Base-by-base conservation (phyloP, 345 rosid species). In the Erodium maritimum region DNA sequence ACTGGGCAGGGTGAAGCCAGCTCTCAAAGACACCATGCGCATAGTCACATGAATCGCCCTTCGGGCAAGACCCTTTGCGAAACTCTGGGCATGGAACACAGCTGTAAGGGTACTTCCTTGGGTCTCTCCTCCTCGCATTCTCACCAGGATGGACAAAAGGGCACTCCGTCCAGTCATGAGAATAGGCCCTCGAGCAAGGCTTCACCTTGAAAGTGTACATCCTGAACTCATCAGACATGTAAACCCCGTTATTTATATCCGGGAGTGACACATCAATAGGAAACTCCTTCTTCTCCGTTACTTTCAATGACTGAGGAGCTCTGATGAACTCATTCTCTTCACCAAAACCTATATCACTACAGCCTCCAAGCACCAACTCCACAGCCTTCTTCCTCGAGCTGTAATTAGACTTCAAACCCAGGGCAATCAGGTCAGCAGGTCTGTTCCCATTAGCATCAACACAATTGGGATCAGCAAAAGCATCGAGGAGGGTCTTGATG, bases 21-120 rank as follows among this genome's bases (percentile, higher is more conserved):
- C 94, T 87, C 79, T 93, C 99, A 51, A 89, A 93, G n/a, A 93
- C 88, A 46, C 99, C 99, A 14, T 93, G 99, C 0, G 97, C 97
- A 52, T 87, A 93, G 67, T 93, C 99, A 17, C 99, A 93, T 14
- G 83, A 68, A 75, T 93, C 99, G 10, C 75, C 95, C 74, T 85
- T 93, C 13, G 79, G 91, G 71, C 99, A 93, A 18, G 94, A 62
- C 1, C 99, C 97, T 72, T 87, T 93, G 54, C 97, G 90, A 56
- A 93, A 93, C 74, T 93, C 99, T 1, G 96, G 99, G 75, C 99
- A 93, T 0, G 99, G 96, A 52, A 93, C 99, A 60, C 99, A 89
- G 61, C 83, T 88, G 65, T 93, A 93, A 24, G 94, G 88, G 66
- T 81, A 89, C 81, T 88, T 93, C 75, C 80, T 82, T 0, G 91